These are phyloP conservation scores for Talaromyces sp. DNA, from an alignment of 2,329 filamentous ascomycete genomes.

Conservation along the genomic window DNA sequence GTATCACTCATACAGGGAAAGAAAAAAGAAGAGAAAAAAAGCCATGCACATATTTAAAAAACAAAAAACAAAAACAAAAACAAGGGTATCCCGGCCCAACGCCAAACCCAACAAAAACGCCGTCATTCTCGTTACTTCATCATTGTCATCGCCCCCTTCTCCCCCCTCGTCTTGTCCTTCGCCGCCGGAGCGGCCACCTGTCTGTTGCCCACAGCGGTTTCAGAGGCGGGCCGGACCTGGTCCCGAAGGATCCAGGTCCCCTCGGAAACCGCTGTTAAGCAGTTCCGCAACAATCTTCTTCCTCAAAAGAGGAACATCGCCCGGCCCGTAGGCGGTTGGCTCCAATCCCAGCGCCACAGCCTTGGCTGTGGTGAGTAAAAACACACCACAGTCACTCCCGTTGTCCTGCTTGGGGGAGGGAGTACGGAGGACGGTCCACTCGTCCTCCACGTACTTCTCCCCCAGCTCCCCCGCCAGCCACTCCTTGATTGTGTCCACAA, in stretches of 20 bases:
- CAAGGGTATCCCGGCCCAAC: background rate
- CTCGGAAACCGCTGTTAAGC: conserved; percentile 41
- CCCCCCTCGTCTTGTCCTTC: background rate
- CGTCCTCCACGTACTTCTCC: conserved; percentile 33
- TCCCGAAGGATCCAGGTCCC: conserved; percentile 34
- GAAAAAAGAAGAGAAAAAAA: background rate
- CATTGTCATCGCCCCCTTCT: background rate
- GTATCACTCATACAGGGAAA: background rate
- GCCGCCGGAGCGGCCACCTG: no score
- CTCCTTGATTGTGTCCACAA: conserved; percentile 33
- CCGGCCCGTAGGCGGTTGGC: conserved; percentile 37
- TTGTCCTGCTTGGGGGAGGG: conserved; percentile 43
- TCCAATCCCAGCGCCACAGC: conserved; percentile 42
- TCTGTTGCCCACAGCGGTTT: background rate
- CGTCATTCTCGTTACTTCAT: background rate
- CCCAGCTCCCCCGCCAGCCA: conserved; percentile 43
- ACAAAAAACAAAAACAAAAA: background rate
- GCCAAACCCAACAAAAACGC: background rate
- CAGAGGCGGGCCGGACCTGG: background rate
- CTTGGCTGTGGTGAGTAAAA: conserved; percentile 46
- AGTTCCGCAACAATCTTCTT: conserved; percentile 46
- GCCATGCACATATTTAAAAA: background rate
- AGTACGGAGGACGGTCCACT: conserved; percentile 40
- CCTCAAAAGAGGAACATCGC: conserved; percentile 38
- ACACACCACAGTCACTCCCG: conserved; percentile 48